Evolutionary conservation across 2,329 filamentous ascomycete species (phyloP).

Genomic region (Fusarium illudens): DNA sequence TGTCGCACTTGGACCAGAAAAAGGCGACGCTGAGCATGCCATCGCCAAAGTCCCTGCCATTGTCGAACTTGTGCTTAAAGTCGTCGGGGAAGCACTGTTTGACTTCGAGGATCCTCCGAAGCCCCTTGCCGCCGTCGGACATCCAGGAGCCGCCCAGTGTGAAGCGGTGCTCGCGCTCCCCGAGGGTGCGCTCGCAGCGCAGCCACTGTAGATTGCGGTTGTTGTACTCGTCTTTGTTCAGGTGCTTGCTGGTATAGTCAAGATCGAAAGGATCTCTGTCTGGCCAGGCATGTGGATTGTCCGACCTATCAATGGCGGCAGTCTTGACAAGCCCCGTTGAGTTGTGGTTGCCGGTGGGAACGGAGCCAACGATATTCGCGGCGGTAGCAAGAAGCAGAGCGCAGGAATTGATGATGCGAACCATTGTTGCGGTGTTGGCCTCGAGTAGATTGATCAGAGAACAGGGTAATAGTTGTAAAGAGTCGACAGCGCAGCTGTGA

Average conservation of each 20-base stretch:
- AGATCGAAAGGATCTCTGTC: not conserved
- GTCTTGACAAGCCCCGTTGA: not conserved
- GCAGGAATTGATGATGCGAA: not conserved
- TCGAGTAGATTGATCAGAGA: not conserved
- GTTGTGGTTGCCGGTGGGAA: not conserved
- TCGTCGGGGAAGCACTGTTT: not conserved
- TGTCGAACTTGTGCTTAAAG: slow-evolving; percentile 26
- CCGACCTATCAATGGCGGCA: not conserved
- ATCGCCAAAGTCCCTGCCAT: slow-evolving; percentile 28
- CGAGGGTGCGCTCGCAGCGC: slow-evolving; percentile 9
- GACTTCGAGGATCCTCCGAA: not conserved
- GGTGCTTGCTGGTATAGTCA: not conserved
- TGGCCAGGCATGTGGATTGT: too few species aligned
- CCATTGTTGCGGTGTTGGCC: not conserved
- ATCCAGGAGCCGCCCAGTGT: slow-evolving; percentile 27
- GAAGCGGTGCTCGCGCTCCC: not conserved
- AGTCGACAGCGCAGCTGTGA: not conserved
- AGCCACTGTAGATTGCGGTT: slow-evolving; percentile 32
- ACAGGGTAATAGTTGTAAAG: not conserved
- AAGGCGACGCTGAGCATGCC: slow-evolving; percentile 12
- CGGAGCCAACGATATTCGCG: not conserved
- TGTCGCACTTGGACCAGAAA: slow-evolving; percentile 4
- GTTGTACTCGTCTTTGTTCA: slow-evolving; percentile 29
- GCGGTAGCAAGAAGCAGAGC: not conserved
- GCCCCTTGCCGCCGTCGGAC: not conserved